phyloP scores from a whole-genome alignment of 2,329 filamentous ascomycete genomes.

The Paramyrothecium sp. region DNA sequence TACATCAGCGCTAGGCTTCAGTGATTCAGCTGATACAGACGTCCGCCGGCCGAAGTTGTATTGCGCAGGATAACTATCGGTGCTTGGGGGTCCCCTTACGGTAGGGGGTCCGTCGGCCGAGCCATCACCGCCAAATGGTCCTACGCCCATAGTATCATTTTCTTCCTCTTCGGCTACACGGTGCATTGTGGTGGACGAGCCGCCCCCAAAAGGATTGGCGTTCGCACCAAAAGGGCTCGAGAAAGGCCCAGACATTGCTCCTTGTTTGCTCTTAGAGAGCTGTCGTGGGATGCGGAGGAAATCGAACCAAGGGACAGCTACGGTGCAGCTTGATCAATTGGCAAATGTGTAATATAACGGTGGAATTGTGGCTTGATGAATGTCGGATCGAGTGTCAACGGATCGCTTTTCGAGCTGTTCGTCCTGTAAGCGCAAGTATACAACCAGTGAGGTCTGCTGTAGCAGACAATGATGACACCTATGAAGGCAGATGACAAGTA shows the following conservation, averaged over 20 bases:
- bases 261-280: constrained; percentile 3
- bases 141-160: constrained; percentile 69
- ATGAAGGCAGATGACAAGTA: no score
- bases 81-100: constrained; percentile 49
- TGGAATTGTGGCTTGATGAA: no score
- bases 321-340: not conserved
- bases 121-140: constrained; percentile 52
- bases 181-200: constrained; percentile 40
- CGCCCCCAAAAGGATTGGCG: constrained; percentile 70
- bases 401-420: not conserved
- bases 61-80: constrained; percentile 79
- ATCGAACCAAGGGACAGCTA: not conserved
- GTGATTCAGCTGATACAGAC: constrained; percentile 93
- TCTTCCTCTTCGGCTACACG: constrained; percentile 81
- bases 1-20: constrained; percentile 81
- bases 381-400: constrained; percentile 17
- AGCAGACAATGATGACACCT: not conserved
- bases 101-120: constrained; percentile 44
- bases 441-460: not conserved
- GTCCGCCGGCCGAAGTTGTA: constrained; percentile 93
- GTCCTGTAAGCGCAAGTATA: not conserved
- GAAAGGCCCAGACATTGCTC: constrained; percentile 74
- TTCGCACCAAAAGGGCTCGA: constrained; percentile 68
- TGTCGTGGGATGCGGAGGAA: not conserved
- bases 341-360: not conserved